Conservation (phyloP, 2,329 filamentous ascomycete genomes). For the Beauveria asiatica region DNA sequence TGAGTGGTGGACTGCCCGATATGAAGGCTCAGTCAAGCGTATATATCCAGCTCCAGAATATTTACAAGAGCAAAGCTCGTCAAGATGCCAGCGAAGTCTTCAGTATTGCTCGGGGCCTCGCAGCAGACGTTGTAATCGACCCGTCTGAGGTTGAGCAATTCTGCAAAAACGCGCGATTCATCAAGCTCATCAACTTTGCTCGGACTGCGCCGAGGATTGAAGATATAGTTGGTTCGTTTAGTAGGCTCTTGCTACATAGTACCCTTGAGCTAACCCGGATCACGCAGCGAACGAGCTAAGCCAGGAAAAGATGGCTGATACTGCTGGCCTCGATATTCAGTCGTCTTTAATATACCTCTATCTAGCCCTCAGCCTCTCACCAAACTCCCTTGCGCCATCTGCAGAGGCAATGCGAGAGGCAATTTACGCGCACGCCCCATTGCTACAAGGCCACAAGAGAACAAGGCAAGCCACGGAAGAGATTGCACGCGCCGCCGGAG, state of each 20-base stretch:
- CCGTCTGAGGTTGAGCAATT: conserved; percentile 77
- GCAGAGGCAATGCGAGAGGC: conserved; percentile 45
- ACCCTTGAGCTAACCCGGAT: background rate
- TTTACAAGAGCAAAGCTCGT: conserved; percentile 85
- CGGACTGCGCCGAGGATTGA: conserved; percentile 38
- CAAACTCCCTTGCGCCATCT: conserved; percentile 34
- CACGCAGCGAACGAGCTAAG: conserved; percentile 42
- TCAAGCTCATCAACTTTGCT: conserved; percentile 67
- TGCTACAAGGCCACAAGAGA: conserved; percentile 40
- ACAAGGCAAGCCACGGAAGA: conserved; percentile 52
- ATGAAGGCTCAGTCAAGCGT: conserved; percentile 94
- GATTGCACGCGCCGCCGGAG: conserved; percentile 67
- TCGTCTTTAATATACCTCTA: conserved; percentile 61
- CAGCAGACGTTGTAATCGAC: conserved; percentile 47
- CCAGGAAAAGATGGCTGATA: conserved; percentile 44
- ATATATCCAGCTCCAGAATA: conserved; percentile 82
- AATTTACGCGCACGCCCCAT: conserved; percentile 35
- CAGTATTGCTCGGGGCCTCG: conserved; percentile 45
- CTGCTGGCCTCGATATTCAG: conserved; percentile 37
- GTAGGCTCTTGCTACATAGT: background rate
- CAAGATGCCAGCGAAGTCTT: conserved; percentile 70
- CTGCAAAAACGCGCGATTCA: conserved; percentile 90
- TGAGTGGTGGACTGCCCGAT: conserved; percentile 83
- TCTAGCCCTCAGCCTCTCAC: conserved; percentile 51
- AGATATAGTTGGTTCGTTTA: conserved; percentile 45